These are phyloP conservation scores for Zoysia matrella DNA, from an alignment of 202 grass and related monocot species.

Conservation along the genomic window DNA sequence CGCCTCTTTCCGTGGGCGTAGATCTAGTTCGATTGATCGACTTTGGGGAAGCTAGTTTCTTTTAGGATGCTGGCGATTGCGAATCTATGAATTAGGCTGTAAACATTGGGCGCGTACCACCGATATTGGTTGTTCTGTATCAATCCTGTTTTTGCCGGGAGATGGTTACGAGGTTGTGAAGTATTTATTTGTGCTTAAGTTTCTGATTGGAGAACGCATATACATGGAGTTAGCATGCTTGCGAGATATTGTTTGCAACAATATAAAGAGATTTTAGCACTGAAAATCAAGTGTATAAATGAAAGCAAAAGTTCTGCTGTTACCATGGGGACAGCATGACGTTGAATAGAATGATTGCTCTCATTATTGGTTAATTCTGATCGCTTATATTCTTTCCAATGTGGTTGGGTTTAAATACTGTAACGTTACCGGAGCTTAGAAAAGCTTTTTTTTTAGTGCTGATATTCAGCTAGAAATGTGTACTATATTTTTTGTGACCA, in stretches of 20 bases:
- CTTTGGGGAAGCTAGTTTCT: background rate
- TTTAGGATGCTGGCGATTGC: background rate
- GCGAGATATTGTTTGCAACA: conserved; percentile 4
- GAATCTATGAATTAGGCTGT: background rate
- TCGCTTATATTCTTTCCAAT: background rate
- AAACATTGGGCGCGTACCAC: conserved; percentile 5
- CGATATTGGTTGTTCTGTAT: background rate
- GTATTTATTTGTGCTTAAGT: conserved; percentile 22
- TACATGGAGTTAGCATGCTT: background rate
- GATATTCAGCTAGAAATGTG: background rate
- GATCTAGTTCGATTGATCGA: conserved; percentile 28
- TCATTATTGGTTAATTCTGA: background rate
- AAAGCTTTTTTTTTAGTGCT: conserved; percentile 16
- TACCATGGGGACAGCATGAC: background rate
- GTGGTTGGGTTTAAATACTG: background rate
- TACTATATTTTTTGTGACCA: background rate
- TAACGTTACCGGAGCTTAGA: background rate
- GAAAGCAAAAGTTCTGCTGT: background rate
- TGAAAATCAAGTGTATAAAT: background rate
- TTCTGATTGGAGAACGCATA: conserved; percentile 3
- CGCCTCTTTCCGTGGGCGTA: conserved; percentile 5
- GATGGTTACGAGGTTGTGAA: background rate
- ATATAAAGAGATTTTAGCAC: background rate
- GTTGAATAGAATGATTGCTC: background rate
- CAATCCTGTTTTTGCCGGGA: conserved; percentile 25